Percentiles rank a stretch among this genome's conserved stretches.
Evolutionary conservation across 2,329 filamentous ascomycete genomes (phyloP).

Genomic region (Colletotrichum trifolii): DNA sequence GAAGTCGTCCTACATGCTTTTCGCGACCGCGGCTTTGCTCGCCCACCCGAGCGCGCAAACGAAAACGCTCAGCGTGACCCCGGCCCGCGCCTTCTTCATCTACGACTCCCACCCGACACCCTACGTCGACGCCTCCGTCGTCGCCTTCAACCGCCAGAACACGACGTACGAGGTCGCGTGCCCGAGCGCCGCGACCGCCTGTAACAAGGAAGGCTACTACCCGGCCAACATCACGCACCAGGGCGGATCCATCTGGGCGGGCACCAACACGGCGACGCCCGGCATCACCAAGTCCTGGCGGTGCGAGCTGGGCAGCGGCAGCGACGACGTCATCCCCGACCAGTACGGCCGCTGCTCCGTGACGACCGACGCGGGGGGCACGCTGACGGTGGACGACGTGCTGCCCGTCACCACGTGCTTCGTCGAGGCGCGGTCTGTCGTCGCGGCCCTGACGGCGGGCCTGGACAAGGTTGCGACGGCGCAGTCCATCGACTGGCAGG

Average conservation of each 20-base stretch:
- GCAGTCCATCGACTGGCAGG: constrained; percentile 4
- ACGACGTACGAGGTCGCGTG: constrained; percentile 21
- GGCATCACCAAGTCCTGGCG: constrained; percentile 23
- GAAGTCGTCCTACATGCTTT: background rate
- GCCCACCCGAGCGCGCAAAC: constrained; percentile 3
- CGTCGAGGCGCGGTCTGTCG: constrained; percentile 17
- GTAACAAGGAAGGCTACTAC: constrained; percentile 23
- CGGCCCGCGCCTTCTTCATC: constrained; percentile 24
- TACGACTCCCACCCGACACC: constrained; percentile 26
- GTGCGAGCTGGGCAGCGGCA: constrained; percentile 11
- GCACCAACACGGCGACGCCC: constrained; percentile 27
- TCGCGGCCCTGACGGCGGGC: constrained; percentile 26
- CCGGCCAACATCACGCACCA: constrained; percentile 19
- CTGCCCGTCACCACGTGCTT: constrained; percentile 21
- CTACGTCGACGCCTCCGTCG: constrained; percentile 28
- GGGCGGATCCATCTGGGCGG: constrained; percentile 17
- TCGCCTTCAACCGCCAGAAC: constrained; percentile 2
- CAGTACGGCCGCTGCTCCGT: constrained; percentile 24
- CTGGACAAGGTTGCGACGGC: constrained; percentile 16
- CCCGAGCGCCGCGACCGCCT: constrained; percentile 18
- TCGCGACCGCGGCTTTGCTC: constrained; percentile 1
- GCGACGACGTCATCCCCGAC: constrained; percentile 5
- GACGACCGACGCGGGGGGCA: constrained; percentile 9
- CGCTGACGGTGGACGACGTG: background rate
- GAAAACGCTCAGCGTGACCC: constrained; percentile 1